These are phyloP conservation scores for Cordyceps fumosorosea DNA, from an alignment of 2,329 filamentous ascomycete species.

Conservation along the genomic window DNA sequence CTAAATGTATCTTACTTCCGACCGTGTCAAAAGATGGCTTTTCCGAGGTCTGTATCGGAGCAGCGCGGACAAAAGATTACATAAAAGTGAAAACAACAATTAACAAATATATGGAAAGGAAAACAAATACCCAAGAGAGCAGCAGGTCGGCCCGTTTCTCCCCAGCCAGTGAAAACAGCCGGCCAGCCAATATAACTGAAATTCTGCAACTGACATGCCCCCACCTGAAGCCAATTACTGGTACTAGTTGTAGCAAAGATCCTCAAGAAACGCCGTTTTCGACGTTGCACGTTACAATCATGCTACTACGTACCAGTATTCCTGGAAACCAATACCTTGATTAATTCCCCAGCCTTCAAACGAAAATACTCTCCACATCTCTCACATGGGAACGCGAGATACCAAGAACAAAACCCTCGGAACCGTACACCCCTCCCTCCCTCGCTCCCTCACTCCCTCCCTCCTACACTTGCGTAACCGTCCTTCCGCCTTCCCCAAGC, in stretches of 20 bases:
- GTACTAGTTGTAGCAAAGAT: neutral
- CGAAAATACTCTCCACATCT: neutral
- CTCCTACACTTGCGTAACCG: neutral
- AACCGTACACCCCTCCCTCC: neutral
- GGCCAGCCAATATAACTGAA: neutral
- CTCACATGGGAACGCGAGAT: neutral
- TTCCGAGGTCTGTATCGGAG: neutral
- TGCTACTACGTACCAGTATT: neutral
- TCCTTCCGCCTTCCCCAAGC: constrained; percentile 5
- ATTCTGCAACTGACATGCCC: neutral
- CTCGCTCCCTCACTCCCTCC: neutral
- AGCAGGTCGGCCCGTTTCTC: neutral
- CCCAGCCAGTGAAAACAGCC: neutral
- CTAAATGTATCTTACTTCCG: neutral
- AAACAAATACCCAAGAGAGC: too few species aligned
- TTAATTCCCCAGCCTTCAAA: too few species aligned
- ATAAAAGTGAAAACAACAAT: neutral
- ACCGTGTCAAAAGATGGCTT: neutral
- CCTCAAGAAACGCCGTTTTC: neutral
- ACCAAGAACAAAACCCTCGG: neutral
- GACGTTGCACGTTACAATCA: neutral
- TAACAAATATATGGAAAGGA: neutral
- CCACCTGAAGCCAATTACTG: neutral
- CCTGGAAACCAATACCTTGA: neutral
- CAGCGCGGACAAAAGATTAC: neutral